Percentiles rank a stretch among this genome's conserved stretches.
phyloP scores from a whole-genome alignment of 495 filamentous ascomycete species.

The Xylaria scruposa region DNA sequence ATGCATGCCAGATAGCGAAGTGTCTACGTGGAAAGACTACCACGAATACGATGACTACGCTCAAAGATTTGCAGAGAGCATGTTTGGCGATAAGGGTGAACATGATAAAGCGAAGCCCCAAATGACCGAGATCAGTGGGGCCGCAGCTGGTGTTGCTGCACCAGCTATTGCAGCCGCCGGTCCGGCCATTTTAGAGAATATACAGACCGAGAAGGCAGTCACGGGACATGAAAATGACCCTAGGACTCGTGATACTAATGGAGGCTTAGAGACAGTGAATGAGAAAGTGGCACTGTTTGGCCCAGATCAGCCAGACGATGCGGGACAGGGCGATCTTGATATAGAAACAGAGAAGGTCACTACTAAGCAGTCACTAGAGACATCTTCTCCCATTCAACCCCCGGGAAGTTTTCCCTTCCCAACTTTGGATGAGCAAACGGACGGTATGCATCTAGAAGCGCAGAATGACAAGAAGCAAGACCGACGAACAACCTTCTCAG shows the following conservation, averaged over 20 bases:
- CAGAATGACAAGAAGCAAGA: constrained; percentile 44
- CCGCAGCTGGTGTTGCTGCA: constrained; percentile 35
- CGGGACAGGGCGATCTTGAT: constrained; percentile 22
- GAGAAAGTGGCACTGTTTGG: constrained; percentile 36
- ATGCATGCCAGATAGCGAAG: constrained; percentile 95
- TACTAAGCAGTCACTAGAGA: constrained; percentile 32
- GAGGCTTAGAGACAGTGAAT: constrained; percentile 36
- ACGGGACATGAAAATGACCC: constrained; percentile 37
- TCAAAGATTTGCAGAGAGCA: constrained; percentile 76
- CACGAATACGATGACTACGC: constrained; percentile 83
- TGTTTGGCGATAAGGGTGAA: constrained; percentile 52
- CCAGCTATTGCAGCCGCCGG: constrained; percentile 32
- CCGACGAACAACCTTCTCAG: constrained; percentile 53
- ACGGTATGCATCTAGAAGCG: constrained; percentile 31
- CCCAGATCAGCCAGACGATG: constrained; percentile 19
- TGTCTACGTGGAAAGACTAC: constrained; percentile 92
- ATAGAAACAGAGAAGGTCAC: constrained; percentile 33
- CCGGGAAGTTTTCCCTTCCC: constrained; percentile 41
- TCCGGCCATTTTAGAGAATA: constrained; percentile 39
- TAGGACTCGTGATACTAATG: constrained; percentile 42
- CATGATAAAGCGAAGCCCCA: constrained; percentile 43
- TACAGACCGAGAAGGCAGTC: constrained; percentile 34
- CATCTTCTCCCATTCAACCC: constrained; percentile 38
- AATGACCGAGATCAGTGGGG: constrained; percentile 44
- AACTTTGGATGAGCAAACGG: constrained; percentile 35